These are phyloP conservation scores for Barnettozyma californica DNA, from an alignment of 805 yeast genomes.

Conservation along the genomic window DNA sequence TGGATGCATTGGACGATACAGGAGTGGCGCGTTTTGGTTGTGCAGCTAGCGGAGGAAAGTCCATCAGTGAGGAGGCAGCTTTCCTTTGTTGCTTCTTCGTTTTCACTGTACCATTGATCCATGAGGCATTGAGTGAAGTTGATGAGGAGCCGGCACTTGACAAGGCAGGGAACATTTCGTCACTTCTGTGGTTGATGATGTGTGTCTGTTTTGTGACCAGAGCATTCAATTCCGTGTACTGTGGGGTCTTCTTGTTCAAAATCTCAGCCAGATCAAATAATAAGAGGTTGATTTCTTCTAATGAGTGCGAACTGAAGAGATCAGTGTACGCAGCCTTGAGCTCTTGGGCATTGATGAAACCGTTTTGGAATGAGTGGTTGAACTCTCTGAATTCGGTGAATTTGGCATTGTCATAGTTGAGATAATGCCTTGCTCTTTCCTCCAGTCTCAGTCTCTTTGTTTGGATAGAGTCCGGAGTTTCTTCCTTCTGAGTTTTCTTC, in stretches of 20 bases:
- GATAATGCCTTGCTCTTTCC: conserved; percentile 79
- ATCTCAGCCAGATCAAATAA: conserved; percentile 57
- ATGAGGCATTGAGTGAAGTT: conserved; percentile 23
- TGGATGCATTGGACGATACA: background rate
- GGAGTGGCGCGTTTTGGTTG: conserved; percentile 4
- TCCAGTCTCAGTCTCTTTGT: conserved; percentile 60
- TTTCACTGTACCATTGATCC: conserved; percentile 21
- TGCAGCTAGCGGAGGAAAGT: background rate
- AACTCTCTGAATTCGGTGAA: conserved; percentile 44
- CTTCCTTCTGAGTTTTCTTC: conserved; percentile 20
- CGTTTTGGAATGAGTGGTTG: conserved; percentile 43
- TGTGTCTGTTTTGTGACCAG: conserved; percentile 26
- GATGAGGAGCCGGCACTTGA: conserved; percentile 26
- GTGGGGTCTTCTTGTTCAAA: conserved; percentile 41
- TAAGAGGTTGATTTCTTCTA: conserved; percentile 51
- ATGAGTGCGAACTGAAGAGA: conserved; percentile 37
- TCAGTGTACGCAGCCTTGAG: conserved; percentile 41
- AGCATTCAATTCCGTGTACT: conserved; percentile 33
- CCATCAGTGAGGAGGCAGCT: background rate
- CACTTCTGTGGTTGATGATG: conserved; percentile 17
- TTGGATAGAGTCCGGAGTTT: conserved; percentile 32
- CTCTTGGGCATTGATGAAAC: conserved; percentile 42
- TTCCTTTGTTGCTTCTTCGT: conserved; percentile 13
- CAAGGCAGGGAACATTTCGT: conserved; percentile 47
- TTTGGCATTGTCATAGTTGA: conserved; percentile 45